Evolutionary conservation across 1,284 basidiomycete species (phyloP), one percentile per base, ranked within the genome.

Genomic region (Polyporus tsugae): DNA sequence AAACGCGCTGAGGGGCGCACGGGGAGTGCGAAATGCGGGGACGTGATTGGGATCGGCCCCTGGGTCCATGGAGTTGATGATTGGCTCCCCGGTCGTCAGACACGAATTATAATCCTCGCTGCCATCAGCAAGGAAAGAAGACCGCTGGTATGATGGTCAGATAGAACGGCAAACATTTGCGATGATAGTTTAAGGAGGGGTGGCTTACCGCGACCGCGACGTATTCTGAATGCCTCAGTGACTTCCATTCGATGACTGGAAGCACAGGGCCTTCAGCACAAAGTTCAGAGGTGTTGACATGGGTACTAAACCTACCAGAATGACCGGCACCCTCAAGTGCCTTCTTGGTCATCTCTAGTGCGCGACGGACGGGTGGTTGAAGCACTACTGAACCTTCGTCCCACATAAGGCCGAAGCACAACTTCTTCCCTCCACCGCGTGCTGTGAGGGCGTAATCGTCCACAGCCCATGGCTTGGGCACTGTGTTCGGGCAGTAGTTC

Each of bases 331-430:
- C 79, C 63, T 82, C 78, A 19, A 89, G 75, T 2, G 84, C 84
- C 7, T 79, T 80, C 73, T 78, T 83, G 61, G 79, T 82, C 76
- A 78, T 82, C 68, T 77, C 78, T 76, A 86, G 82, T 0, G 85
- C 87, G 11, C 87, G 79, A n/a, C 73, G 73, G 29, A 88, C 76
- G 0, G 88, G 86, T 0, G 87, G 86, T n/a, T 83, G 82, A 0
- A 87, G 86, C 42, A 77, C 78, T 11, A 85, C 80, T 7, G 83
- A 72, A 6, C 84, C 85, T 64, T 89, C 82, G 74, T 87, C 81
- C 77, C 78, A 79, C 73, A 85, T 75, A 29, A 86, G 73, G 1
- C 79, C 81, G 62, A 85, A 82, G 58, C 82, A 82, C 19, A 86
- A 76, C 69, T 73, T 73, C 67, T 78, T 78, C 0, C 84, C 85